Evolutionary conservation across 139 green algal genomes (phyloP).

Genomic region (Closterium sp.): DNA sequence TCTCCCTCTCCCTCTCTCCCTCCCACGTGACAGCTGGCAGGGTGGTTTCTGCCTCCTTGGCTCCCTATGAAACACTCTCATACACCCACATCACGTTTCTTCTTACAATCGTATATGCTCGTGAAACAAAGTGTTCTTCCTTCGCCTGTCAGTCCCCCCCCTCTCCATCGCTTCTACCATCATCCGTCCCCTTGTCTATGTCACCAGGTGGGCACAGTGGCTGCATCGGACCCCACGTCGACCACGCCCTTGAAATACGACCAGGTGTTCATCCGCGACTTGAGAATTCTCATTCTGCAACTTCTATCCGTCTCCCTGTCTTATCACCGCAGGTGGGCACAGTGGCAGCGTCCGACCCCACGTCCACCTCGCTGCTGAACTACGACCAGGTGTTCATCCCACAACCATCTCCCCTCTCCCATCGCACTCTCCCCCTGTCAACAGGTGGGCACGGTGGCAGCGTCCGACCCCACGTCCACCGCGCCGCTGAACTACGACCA

Average conservation of each 20-base stretch:
- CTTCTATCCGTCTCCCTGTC: neutral
- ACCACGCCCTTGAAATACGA: constrained; percentile 17
- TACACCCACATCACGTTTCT: too few species aligned
- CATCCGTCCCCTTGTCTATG: neutral
- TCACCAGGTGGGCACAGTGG: constrained; percentile 25
- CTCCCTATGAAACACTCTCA: too few species aligned
- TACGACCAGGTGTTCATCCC: constrained; percentile 33
- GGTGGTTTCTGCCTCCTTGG: too few species aligned
- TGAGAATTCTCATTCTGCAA: neutral
- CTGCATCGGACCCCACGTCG: constrained; percentile 24
- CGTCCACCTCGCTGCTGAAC: neutral
- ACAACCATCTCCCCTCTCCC: too few species aligned
- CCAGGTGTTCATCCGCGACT: constrained; percentile 54
- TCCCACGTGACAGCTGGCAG: too few species aligned
- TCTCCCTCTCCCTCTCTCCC: too few species aligned
- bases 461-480: constrained; percentile 14
- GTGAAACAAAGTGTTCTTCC: too few species aligned
- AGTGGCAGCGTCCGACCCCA: constrained; percentile 23
- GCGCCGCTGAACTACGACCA: constrained; percentile 34
- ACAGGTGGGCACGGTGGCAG: constrained; percentile 32
- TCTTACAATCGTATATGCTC: too few species aligned
- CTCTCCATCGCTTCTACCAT: neutral
- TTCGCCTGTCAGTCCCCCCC: neutral
- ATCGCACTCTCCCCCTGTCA: too few species aligned
- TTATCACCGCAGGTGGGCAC: constrained; percentile 36